Base-by-base conservation (phyloP, 345 rosid genomes). In the Aquilaria yunnanensis region DNA sequence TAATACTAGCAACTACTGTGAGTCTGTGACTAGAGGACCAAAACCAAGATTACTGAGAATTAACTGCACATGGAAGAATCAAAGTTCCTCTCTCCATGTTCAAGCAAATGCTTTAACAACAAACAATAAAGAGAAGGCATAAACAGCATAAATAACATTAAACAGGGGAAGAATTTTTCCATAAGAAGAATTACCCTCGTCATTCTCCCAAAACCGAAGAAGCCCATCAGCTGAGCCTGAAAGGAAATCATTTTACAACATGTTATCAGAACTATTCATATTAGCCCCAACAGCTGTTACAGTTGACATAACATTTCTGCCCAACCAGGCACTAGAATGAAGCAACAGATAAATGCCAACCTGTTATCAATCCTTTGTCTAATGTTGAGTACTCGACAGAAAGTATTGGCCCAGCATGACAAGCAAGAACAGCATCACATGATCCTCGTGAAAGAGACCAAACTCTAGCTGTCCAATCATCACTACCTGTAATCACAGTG, bases 391-490 rank as follows among this genome's bases (percentile, higher is more conserved):
- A 91, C 60, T 95, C 99, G 7, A 95, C 99, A 63, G 85, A 75
- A 56, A 77, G 72, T 64, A 91, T 78, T 5, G 99, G 96, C 56
- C 99, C 96, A 61, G 96, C 97, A 75, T 95, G 99, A 74, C 97
- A 91, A 54, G 99, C 97, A 50, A 95, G 83, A 66, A 95, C 96
- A 45, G 92, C 87, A 61, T 91, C 93, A 62, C 97, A 88, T 45
- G 88, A 75, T 69, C 99, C 99, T 71, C 82, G 82, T 60, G 96
- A 82, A 71, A 94, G 84, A 60, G 99, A 87, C 99, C 99, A 95
- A 59, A 95, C 79, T 80, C 99, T 83, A 57, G 99, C 99, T 1
- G 99, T 95, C 99, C 99, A 95, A 70, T 95, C 99, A 79, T 95
- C 99, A 73, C 99, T 87, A 56, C 97, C 99, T 47, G 97, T 95